A percentile compares a stretch with the other conserved stretches of the same genome.
phyloP scores from a whole-genome alignment of 2,329 filamentous ascomycete genomes.

The Bipolaris cookei region DNA sequence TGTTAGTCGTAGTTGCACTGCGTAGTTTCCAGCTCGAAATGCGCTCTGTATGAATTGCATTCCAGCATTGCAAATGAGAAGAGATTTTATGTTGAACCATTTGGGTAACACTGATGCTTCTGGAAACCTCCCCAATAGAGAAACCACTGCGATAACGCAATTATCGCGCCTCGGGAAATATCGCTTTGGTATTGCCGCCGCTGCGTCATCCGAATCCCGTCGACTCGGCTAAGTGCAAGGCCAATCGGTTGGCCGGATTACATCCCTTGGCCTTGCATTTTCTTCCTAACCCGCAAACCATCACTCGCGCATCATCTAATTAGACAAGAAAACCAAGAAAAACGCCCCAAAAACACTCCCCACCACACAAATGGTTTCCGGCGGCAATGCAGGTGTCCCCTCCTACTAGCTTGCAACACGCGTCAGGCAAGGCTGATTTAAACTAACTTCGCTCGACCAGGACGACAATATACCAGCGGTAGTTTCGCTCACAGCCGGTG shows the following conservation, averaged over 20 bases:
- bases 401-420: too few species aligned
- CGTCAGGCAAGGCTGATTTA: too few species aligned
- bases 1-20: background rate
- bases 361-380: constrained; percentile 39
- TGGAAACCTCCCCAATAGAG: too few species aligned
- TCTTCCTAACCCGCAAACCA: constrained; percentile 17
- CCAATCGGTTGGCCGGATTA: constrained; percentile 10
- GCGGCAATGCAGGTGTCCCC: constrained; percentile 30
- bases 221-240: constrained; percentile 8
- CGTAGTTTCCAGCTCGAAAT: too few species aligned
- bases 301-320: constrained; percentile 21
- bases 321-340: too few species aligned
- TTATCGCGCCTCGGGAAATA: background rate
- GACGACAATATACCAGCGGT: constrained; percentile 47
- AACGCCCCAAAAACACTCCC: background rate
- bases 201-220: constrained; percentile 4
- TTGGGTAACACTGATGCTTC: too few species aligned
- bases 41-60: too few species aligned
- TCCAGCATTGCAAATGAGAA: too few species aligned
- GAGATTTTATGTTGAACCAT: too few species aligned
- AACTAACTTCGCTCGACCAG: constrained; percentile 17
- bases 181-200: constrained; percentile 4
- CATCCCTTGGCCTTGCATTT: constrained; percentile 6
- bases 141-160: background rate
- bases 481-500: constrained; percentile 49